Evolutionary conservation across 768 basidiomycete species (phyloP).

Genomic region (Cyclocybe cylindracea): DNA sequence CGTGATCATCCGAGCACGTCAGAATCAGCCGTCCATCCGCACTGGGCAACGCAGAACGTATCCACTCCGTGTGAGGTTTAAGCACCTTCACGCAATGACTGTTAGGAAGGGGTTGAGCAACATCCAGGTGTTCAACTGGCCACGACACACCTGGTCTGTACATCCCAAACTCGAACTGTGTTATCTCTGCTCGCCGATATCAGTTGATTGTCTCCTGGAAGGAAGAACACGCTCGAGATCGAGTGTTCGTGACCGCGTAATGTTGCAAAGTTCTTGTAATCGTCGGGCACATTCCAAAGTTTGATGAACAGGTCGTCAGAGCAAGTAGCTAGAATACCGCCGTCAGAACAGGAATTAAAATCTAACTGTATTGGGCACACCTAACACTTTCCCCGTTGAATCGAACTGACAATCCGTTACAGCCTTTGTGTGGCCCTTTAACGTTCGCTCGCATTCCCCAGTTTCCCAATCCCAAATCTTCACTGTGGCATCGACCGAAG

Average conservation of each 20-base stretch:
- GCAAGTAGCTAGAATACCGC: slow-evolving; percentile 50
- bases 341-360: not conserved
- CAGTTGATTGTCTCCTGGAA: slow-evolving; percentile 81
- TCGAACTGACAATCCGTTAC: slow-evolving; percentile 90
- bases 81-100: slow-evolving; percentile 62
- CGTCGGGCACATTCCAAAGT: slow-evolving; percentile 88
- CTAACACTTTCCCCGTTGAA: slow-evolving; percentile 78
- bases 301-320: slow-evolving; percentile 91
- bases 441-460: slow-evolving; percentile 87
- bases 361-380: slow-evolving; percentile 39
- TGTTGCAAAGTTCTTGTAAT: slow-evolving; percentile 88
- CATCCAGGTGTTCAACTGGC: not conserved
- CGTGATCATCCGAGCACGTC: slow-evolving; percentile 88
- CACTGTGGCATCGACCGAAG: slow-evolving; percentile 86
- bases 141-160: slow-evolving; percentile 73
- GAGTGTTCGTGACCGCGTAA: slow-evolving; percentile 90
- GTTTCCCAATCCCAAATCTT: slow-evolving; percentile 98
- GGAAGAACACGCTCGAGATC: slow-evolving; percentile 82
- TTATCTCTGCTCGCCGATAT: slow-evolving; percentile 88
- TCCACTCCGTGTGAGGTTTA: slow-evolving; percentile 76
- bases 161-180: slow-evolving; percentile 85
- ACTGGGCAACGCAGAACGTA: slow-evolving; percentile 65
- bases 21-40: slow-evolving; percentile 74
- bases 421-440: slow-evolving; percentile 91
- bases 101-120: slow-evolving; percentile 34